Percentiles rank a stretch among this genome's conserved stretches.
Evolutionary conservation across 2,329 filamentous ascomycete species (phyloP).

Genomic region (Dichotomopilus funicola): DNA sequence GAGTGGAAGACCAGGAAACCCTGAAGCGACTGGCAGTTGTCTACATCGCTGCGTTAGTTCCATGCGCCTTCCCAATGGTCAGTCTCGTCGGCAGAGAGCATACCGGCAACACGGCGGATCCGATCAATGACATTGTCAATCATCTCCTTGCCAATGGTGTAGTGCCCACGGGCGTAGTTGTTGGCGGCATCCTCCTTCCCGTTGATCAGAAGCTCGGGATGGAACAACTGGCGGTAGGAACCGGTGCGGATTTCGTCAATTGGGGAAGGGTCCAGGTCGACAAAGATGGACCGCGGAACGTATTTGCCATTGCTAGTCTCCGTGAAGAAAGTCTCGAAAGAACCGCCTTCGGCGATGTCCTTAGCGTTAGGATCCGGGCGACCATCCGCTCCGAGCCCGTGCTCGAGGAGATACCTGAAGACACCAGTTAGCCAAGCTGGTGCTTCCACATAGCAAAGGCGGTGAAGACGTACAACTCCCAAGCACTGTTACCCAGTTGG

Average conservation of each 20-base stretch:
- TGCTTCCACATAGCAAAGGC: constrained; percentile 23
- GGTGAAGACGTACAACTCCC: constrained; percentile 58
- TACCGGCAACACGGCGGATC: constrained; percentile 63
- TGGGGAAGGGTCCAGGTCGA: constrained; percentile 66
- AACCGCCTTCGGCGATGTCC: constrained; percentile 55
- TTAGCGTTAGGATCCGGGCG: constrained; percentile 55
- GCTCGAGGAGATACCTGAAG: constrained; percentile 63
- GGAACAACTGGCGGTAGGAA: constrained; percentile 61
- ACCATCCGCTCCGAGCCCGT: constrained; percentile 60
- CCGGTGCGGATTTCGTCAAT: constrained; percentile 70
- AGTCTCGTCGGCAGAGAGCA: neutral
- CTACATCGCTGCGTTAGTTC: constrained; percentile 32
- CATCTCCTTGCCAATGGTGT: constrained; percentile 72
- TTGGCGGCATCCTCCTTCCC: constrained; percentile 73
- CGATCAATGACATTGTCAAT: constrained; percentile 64
- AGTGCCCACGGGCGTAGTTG: constrained; percentile 71
- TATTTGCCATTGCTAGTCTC: constrained; percentile 67
- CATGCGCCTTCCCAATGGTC: neutral
- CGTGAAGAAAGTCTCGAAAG: constrained; percentile 68
- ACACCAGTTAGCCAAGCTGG: constrained; percentile 1
- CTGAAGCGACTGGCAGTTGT: constrained; percentile 67
- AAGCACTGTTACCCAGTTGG: constrained; percentile 69
- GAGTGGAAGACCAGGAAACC: constrained; percentile 72
- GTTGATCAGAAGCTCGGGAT: constrained; percentile 65
- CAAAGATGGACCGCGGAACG: constrained; percentile 65